phyloP scores from a whole-genome alignment of 257 asterid genomes.

The Ilex aquifolium region DNA sequence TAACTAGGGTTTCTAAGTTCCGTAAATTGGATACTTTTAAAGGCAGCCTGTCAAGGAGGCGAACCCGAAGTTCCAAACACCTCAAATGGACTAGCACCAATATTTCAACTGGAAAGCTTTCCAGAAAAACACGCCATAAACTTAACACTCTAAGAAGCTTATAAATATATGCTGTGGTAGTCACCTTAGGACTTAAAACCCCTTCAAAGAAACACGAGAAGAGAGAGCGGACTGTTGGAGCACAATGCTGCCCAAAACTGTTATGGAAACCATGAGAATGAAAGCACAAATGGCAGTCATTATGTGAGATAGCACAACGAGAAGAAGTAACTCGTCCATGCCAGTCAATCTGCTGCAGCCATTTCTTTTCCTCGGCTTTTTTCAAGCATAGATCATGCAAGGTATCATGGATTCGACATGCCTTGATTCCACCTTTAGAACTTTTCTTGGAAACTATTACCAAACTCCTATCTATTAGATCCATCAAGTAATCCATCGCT shows the following conservation, averaged over 20 bases:
- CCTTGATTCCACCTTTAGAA: neutral
- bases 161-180: neutral
- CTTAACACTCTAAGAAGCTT: conserved; percentile 1
- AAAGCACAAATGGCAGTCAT: neutral
- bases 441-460: neutral
- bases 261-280: neutral
- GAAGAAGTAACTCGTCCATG: neutral
- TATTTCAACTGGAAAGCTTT: conserved; percentile 1
- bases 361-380: conserved; percentile 4
- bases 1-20: conserved; percentile 5
- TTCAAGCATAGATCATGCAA: conserved; percentile 1
- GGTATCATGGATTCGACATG: conserved; percentile 4
- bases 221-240: neutral
- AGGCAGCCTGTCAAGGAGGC: too few relatives aligned
- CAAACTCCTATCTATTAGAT: neutral
- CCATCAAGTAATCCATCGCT: conserved; percentile 4
- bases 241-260: neutral
- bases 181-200: neutral
- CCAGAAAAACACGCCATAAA: neutral
- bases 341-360: neutral
- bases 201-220: neutral
- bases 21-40: neutral
- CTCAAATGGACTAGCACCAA: conserved; percentile 3
- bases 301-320: neutral
- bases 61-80: neutral